Base-by-base conservation (phyloP, 2,329 filamentous ascomycete genomes). In the Akanthomyces dipterigenus region DNA sequence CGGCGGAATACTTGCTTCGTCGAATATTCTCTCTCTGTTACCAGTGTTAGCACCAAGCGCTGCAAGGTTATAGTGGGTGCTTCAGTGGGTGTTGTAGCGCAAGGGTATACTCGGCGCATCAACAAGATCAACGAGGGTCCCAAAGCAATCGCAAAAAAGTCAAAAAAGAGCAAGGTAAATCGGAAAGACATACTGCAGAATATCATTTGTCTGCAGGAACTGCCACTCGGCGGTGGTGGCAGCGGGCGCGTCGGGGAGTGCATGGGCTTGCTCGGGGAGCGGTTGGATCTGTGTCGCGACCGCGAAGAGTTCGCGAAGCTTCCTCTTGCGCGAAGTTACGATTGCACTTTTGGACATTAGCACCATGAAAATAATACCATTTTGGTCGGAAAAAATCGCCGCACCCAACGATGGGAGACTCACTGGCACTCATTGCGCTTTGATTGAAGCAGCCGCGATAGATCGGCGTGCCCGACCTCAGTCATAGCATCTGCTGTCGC, bases 281-380 rank as follows among this genome's bases (percentile, higher is more conserved):
- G 79, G 77, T 75, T 85, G 80, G 71, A 81, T 77, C 75, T 87
- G 85, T 75, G 88, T 89, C 80, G 90, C 88, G 82, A 90, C 85
- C 69, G 84, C 82, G 80, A 89, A 96, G 70, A 96, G 84, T 79
- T 95, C 89, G 75, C 88, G 88, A 74, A 96, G 83, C 82, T 96
- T 96, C 76, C 91, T 88, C 85, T 96, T 95, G 77, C 90, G 89
- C 82, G 89, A 91, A 77, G 82, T 83, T 81, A 89, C 85, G 83
- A 88, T 87, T 83, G 83, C 81, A 78, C 86, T 89, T 72, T 63
- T 67, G 64, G 64, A 26, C 45, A 72, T 84, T 65, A 85, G 75
- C 70, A 80, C 62, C 62, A 63, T 70, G 56, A 77, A 78, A 76
- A 69, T 68, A 60, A 72, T 66, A 82, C 77, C 73, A 67, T 75